Percentiles rank a stretch among this genome's conserved stretches.
Evolutionary conservation across 108 stramenopile genomes (phyloP).

Genomic region (Skeletonema grethae): DNA sequence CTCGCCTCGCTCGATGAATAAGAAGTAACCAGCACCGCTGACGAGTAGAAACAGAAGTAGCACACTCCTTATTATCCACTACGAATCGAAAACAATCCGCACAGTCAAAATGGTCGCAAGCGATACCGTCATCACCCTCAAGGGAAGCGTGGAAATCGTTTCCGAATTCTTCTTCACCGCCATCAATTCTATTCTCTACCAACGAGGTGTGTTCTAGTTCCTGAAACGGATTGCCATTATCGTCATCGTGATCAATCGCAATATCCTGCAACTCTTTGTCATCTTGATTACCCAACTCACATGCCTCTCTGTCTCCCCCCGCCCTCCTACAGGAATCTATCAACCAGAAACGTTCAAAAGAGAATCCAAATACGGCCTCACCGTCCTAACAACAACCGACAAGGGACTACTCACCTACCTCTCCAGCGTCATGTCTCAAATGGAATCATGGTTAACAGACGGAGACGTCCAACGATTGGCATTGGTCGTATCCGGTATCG

Average conservation of each 20-base stretch:
- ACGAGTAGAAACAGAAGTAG: too few species aligned
- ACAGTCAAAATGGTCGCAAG: constrained; percentile 35
- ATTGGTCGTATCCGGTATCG: constrained; percentile 94
- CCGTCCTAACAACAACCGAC: constrained; percentile 96
- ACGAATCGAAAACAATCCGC: too few species aligned
- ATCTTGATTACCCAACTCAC: neutral
- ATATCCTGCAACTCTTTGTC: too few species aligned
- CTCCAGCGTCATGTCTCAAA: constrained; percentile 87
- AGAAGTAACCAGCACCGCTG: too few species aligned
- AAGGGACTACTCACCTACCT: constrained; percentile 91
- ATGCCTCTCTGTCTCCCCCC: neutral
- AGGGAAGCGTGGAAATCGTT: constrained; percentile 96
- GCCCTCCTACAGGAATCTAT: constrained; percentile 82
- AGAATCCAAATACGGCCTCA: constrained; percentile 94
- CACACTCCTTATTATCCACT: too few species aligned
- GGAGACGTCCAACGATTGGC: constrained; percentile 94
- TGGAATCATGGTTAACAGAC: constrained; percentile 88
- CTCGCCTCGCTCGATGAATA: too few species aligned
- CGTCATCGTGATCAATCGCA: too few species aligned
- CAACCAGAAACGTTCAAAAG: constrained; percentile 95
- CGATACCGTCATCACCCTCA: constrained; percentile 91
- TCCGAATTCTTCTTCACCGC: constrained; percentile 97
- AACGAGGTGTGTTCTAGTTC: constrained; percentile 68
- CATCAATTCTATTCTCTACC: constrained; percentile 99
- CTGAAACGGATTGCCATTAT: too few species aligned